Base-by-base conservation (phyloP, 306 rosid species). In the Echinosophora koreensis region DNA sequence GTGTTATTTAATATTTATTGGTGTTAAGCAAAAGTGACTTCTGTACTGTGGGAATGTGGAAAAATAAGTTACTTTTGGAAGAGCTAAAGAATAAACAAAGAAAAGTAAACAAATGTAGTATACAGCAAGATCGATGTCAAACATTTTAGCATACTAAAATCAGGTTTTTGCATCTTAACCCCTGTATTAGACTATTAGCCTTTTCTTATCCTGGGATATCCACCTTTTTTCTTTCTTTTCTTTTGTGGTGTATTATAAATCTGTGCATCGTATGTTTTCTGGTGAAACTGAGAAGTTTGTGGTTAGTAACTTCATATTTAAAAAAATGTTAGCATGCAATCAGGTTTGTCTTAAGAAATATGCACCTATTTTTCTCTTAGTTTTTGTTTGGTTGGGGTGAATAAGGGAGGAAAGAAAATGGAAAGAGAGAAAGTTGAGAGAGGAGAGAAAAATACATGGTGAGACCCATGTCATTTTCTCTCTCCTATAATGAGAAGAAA, bases 341-440 rank as follows among this genome's bases (percentile, higher is more conserved):
- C 30, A 12, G 68, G 27, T 30, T 38, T 81, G 15, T 74, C 8
- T 75, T 61, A 12, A 42, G 64, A 80, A 54, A 54, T 35, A 74
- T 73, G 59, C n/a, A 67, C 16, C 69, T 30, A 9, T 66, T 55
- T 49, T 50, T 39, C 42, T 22, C 7, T 22, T n/a, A 1, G 22
- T 22, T 1, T 22, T 22, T 22, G 22, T 22, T 22, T 22, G 22
- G 22, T 22, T 22, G 22, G 22, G 22, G 22, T 22, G 22, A 22
- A 22, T 22, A 22, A 22, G 22, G 22, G 22, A 22, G 22, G 22
- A 22, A 22, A 22, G 22, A 22, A 22, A 22, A 22, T 22, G 22
- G 22, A 22, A 22, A 22, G 22, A 22, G 22, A 22, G 22, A 22
- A 22, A 22, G 22, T 22, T 22, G 22, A 22, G 22, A 22, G 22